A percentile compares a stretch with the other conserved stretches of the same genome.
These are phyloP conservation scores for Syncephalastrum contaminatum DNA, from an alignment of 371 early-diverging fungal genomes.

Conservation along the genomic window DNA sequence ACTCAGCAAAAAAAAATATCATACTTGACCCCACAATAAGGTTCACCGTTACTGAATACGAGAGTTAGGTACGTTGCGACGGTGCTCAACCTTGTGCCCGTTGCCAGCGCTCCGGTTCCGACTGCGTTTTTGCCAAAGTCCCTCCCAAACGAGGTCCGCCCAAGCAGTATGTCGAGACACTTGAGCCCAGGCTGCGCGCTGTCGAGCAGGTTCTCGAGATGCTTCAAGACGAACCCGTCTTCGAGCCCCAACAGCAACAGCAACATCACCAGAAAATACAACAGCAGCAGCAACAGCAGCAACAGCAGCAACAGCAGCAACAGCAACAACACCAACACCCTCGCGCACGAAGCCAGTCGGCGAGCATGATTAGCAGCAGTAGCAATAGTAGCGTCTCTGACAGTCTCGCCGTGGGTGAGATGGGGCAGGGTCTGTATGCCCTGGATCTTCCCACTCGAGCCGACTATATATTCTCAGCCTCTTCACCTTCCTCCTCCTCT, in stretches of 20 bases:
- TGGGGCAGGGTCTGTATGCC: constrained; percentile 27
- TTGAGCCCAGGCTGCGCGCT: constrained; percentile 37
- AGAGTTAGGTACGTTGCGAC: constrained; percentile 45
- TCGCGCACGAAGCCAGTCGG: too few relatives aligned
- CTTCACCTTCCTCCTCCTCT: not conserved
- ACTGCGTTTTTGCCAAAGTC: constrained; percentile 44
- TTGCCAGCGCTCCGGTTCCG: constrained; percentile 35
- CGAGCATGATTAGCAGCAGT: not conserved
- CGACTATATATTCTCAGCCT: constrained; percentile 4
- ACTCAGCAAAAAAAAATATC: constrained; percentile 4
- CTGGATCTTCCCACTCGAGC: constrained; percentile 19
- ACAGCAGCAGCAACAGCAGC: not conserved
- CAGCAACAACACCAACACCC: not conserved
- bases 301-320: not conserved
- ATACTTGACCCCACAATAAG: not conserved
- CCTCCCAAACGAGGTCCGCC: constrained; percentile 42
- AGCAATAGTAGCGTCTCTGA: not conserved
- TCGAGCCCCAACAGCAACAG: constrained; percentile 2
- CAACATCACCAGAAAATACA: not conserved
- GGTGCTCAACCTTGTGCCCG: constrained; percentile 47
- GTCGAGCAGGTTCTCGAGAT: constrained; percentile 31
- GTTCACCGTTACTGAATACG: not conserved
- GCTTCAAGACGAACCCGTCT: constrained; percentile 8
- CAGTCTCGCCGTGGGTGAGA: constrained; percentile 15
- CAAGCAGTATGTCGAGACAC: constrained; percentile 45